Conservation (phyloP, 352 stramenopile genomes). For the Pythium sp. region DNA sequence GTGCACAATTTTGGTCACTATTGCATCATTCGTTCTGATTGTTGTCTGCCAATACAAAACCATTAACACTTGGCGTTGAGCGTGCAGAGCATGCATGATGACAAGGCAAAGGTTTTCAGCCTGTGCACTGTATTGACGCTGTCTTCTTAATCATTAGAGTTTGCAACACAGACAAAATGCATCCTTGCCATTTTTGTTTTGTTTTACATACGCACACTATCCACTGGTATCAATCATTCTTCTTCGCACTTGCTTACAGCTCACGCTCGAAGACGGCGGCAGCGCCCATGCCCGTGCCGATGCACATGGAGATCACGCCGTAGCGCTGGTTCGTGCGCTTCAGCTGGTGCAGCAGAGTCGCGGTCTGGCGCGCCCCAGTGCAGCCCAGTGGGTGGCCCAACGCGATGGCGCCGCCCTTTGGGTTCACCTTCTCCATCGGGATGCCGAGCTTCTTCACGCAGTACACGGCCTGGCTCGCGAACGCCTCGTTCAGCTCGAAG, state of each 20-base stretch:
- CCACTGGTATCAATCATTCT: background rate
- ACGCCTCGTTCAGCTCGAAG: conserved; percentile 93
- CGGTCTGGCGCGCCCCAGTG: conserved; percentile 88
- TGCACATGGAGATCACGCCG: conserved; percentile 94
- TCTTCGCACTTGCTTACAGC: conserved; percentile 15
- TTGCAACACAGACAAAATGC: background rate
- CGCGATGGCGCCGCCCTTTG: conserved; percentile 87
- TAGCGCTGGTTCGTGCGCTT: conserved; percentile 83
- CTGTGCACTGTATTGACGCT: background rate
- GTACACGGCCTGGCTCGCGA: conserved; percentile 86
- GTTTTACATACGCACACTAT: conserved; percentile 2
- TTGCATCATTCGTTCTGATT: no score
- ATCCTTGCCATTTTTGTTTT: conserved; percentile 1
- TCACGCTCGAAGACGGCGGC: conserved; percentile 91
- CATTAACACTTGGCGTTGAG: no score
- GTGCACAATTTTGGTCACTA: no score
- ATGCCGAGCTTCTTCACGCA: conserved; percentile 79
- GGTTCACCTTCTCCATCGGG: conserved; percentile 85
- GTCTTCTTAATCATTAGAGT: background rate
- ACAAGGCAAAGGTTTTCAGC: background rate
- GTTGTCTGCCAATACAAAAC: no score
- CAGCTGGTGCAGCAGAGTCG: conserved; percentile 91
- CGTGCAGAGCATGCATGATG: no score
- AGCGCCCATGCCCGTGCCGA: conserved; percentile 93
- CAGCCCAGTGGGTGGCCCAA: conserved; percentile 89